These are phyloP conservation scores for Gnomoniopsis sp. DNA, from an alignment of 2,329 filamentous ascomycete species.

Conservation along the genomic window DNA sequence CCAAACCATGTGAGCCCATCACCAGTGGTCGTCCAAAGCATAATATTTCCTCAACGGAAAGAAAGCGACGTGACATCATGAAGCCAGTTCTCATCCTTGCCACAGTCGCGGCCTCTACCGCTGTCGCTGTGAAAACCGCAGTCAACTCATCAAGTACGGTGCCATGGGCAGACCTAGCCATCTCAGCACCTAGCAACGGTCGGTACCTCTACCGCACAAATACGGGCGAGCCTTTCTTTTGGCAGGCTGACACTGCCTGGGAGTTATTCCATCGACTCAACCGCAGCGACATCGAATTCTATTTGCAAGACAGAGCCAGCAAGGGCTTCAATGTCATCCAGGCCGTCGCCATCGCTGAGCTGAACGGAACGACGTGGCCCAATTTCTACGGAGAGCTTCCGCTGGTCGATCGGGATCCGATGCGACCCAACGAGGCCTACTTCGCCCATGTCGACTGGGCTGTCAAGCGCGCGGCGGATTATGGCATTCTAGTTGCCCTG, in stretches of 20 bases:
- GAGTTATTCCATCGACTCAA: slow-evolving; percentile 7
- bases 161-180: background rate
- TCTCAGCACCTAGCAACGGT: background rate
- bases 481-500: background rate
- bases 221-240: slow-evolving; percentile 5
- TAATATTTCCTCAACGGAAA: too few relatives aligned
- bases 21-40: background rate
- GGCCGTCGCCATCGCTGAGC: slow-evolving; percentile 1
- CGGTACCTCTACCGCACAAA: background rate
- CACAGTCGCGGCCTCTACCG: background rate
- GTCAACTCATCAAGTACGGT: background rate
- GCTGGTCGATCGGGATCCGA: background rate
- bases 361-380: background rate
- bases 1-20: background rate
- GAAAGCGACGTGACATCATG: background rate
- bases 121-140: background rate
- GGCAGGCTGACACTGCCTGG: slow-evolving; percentile 8
- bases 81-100: background rate
- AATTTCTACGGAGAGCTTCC: slow-evolving; percentile 3
- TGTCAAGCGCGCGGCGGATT: background rate
- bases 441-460: background rate
- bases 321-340: slow-evolving; percentile 9
- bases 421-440: slow-evolving; percentile 3
- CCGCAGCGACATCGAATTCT: background rate
- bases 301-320: slow-evolving; percentile 3